Conservation (phyloP, 2,329 filamentous ascomycete genomes). For the Clarireedia homoeocarpa region DNA sequence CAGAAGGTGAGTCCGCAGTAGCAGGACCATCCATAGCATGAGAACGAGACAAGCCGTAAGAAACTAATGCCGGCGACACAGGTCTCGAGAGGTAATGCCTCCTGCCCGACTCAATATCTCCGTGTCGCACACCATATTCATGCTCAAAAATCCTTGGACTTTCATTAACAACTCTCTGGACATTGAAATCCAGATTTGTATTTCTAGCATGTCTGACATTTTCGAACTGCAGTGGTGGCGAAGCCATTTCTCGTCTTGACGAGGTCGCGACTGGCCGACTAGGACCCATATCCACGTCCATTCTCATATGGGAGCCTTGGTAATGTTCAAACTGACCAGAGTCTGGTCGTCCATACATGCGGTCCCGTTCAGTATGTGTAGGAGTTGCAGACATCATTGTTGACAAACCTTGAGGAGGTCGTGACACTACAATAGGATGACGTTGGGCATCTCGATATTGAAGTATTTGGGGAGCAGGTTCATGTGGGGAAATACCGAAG, state of each 20-base stretch:
- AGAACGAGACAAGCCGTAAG: constrained; percentile 19
- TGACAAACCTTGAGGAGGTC: constrained; percentile 24
- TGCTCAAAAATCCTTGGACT: constrained; percentile 13
- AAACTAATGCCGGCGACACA: constrained; percentile 15
- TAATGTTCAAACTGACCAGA: constrained; percentile 12
- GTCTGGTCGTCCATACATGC: constrained; percentile 23
- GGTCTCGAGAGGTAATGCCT: constrained; percentile 13
- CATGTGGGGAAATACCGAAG: constrained; percentile 11
- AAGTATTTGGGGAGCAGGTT: constrained; percentile 9
- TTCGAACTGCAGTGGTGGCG: constrained; percentile 6
- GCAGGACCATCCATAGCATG: constrained; percentile 16
- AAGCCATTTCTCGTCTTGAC: constrained; percentile 11
- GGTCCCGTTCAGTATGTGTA: constrained; percentile 16
- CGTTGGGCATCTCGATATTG: constrained; percentile 18
- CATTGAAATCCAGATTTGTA: constrained; percentile 10
- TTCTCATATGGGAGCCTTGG: constrained; percentile 14
- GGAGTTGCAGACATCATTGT: constrained; percentile 15
- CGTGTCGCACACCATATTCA: constrained; percentile 15
- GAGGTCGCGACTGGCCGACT: constrained; percentile 6
- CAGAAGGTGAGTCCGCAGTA: constrained; percentile 20
- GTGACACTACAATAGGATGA: constrained; percentile 18
- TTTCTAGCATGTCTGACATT: constrained; percentile 1
- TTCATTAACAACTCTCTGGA: constrained; percentile 11
- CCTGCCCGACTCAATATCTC: constrained; percentile 12
- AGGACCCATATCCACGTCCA: constrained; percentile 11